These are phyloP conservation scores for Sambucus nigra DNA, from an alignment of 129 eudicot genomes.

Conservation along the genomic window DNA sequence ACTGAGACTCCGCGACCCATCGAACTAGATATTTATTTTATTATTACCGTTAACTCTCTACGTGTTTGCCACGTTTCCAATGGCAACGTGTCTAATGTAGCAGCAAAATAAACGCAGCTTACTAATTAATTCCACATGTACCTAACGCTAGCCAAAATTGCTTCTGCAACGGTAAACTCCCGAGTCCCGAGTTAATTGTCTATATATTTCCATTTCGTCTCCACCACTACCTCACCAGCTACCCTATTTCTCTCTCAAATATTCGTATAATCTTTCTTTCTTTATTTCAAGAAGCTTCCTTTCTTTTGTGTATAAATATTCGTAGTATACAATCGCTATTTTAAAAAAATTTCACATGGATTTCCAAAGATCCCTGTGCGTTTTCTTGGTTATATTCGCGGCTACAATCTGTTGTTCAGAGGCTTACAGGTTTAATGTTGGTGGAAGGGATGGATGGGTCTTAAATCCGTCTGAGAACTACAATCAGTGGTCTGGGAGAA, in stretches of 20 bases:
- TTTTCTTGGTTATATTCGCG: conserved; percentile 9
- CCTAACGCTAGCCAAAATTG: no score
- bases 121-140: no score
- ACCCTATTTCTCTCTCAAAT: background rate
- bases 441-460: conserved; percentile 71
- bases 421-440: conserved; percentile 43
- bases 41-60: conserved; percentile 3
- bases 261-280: background rate
- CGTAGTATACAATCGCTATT: no score
- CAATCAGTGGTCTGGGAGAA: conserved; percentile 47
- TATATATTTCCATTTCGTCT: conserved; percentile 11
- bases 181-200: background rate
- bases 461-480: conserved; percentile 49
- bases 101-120: no score
- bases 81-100: no score
- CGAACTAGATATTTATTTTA: no score
- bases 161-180: conserved; percentile 15
- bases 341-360: no score
- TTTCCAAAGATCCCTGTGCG: conserved; percentile 1
- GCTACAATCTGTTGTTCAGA: conserved; percentile 9
- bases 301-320: background rate
- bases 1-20: no score
- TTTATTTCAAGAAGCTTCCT: conserved; percentile 11
- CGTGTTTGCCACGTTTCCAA: conserved; percentile 2
- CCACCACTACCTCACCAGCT: background rate